phyloP scores from a whole-genome alignment of 257 asterid species.

The Henckelia pumila region DNA sequence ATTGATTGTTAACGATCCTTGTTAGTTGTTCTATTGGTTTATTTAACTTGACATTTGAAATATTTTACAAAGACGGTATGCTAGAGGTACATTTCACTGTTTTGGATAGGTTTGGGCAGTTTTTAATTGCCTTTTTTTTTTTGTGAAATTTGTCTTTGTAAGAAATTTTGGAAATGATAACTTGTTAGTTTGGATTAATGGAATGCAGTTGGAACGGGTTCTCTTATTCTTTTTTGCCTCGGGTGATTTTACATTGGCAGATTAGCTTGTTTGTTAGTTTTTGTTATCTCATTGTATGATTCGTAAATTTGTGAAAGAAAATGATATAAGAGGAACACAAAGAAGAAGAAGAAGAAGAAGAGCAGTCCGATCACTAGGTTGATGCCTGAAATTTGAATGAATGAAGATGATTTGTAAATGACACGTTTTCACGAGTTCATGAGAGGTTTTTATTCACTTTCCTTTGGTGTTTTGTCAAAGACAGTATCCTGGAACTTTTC shows the following conservation, averaged over 20 bases:
- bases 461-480: not conserved
- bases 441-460: too few relatives aligned
- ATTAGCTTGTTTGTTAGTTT: not conserved
- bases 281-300: not conserved
- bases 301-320: not conserved
- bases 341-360: not conserved
- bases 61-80: not conserved
- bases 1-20: not conserved
- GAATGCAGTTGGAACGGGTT: not conserved
- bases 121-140: constrained; percentile 4
- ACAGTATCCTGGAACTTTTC: not conserved
- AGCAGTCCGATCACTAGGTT: not conserved
- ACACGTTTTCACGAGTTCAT: not conserved
- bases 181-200: not conserved
- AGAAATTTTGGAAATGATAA: not conserved
- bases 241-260: not conserved
- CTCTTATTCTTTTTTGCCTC: not conserved
- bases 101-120: not conserved
- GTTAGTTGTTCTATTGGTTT: not conserved
- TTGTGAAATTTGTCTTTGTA: constrained; percentile 1
- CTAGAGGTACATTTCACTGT: not conserved
- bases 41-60: not conserved
- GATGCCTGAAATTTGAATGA: too few relatives aligned
- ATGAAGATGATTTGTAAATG: not conserved
- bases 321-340: not conserved